Evolutionary conservation across 1,284 basidiomycete species (phyloP), one percentile per base, ranked within the genome.

Genomic region (Leccinum subrobustum): DNA sequence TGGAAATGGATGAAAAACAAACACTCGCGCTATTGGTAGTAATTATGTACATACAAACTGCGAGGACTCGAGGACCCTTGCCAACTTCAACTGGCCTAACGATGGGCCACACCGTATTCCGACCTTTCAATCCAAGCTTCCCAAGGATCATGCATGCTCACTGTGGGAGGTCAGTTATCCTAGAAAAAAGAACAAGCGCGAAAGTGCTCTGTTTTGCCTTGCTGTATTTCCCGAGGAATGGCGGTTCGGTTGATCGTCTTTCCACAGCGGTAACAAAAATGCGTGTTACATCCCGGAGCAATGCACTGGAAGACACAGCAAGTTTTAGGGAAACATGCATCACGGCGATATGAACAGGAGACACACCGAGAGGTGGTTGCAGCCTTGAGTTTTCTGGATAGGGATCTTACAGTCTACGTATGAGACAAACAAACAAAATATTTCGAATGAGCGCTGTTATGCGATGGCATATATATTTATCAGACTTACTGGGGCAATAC

Each of bases 341-440:
- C 4, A 27, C 29, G 47, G 18, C 6, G 11, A 27, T 4, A 14
- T 9, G 27, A 56, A 42, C 53, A 16, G 18, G 20, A 52, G 29
- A 69, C 82, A 64, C 61, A 86, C 86, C 58, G 83, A 83, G 77
- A 88, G 85, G 69, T 88, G 85, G 65, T 88, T 86, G 67, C 86
- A 88, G 0, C 86, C 87, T 1, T 72, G 68, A 1, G 69, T 68
- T 68, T 87, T 88, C 68, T 83, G 81, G 20, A 82, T 80, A 0
- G 85, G 83, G 0, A 85, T 86, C 59, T 77, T 74, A 67, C 86
- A 88, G 1, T 83, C 86, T 86, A 61, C 27, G 18, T 1, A 47
- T 16, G 37, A 25, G 4, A 54, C 5, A n/a, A 29, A 25, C 25
- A 27, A 27, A 27, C 6, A 52, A 20, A 23, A 14, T 4, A 20